Percentiles rank a stretch among this genome's conserved stretches.
These are phyloP conservation scores for Corymbia maculata DNA, from an alignment of 345 rosid genomes.

Conservation along the genomic window DNA sequence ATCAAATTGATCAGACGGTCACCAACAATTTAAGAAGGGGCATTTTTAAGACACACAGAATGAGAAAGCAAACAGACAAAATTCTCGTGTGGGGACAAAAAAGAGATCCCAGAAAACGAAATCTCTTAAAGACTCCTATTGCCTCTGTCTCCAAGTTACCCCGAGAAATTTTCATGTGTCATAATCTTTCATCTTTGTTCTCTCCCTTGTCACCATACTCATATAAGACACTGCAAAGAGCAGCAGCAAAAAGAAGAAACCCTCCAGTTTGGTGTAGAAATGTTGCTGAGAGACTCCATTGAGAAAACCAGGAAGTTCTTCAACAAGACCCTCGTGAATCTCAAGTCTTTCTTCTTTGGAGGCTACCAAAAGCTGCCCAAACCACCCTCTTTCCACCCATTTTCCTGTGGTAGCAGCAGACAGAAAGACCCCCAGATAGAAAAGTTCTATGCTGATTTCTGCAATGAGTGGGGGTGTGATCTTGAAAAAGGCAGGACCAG, in stretches of 20 bases:
- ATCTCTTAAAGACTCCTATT: constrained; percentile 3
- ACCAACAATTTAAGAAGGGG: neutral
- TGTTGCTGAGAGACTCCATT: constrained; percentile 47
- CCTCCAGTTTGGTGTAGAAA: neutral
- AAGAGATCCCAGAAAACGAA: neutral
- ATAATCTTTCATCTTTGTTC: constrained; percentile 6
- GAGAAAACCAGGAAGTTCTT: constrained; percentile 43
- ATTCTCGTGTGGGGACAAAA: neutral
- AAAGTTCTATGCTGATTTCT: neutral
- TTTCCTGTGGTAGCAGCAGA: constrained; percentile 7
- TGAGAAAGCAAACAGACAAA: neutral
- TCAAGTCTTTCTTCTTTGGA: constrained; percentile 39
- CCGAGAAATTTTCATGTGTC: neutral
- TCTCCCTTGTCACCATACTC: neutral
- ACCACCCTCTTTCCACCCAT: constrained; percentile 8
- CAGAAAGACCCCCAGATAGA: neutral
- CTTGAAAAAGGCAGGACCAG: neutral
- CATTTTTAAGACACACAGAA: neutral
- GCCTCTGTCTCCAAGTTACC: constrained; percentile 3
- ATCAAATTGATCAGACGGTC: constrained; percentile 7
- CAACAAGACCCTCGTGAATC: constrained; percentile 32
- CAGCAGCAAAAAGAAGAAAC: neutral
- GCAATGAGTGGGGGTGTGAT: neutral
- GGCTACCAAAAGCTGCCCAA: constrained; percentile 35
- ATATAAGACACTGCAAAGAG: neutral